phyloP scores from a whole-genome alignment of 371 early-diverging fungal species.

The Apophysomyces trapeziformis region DNA sequence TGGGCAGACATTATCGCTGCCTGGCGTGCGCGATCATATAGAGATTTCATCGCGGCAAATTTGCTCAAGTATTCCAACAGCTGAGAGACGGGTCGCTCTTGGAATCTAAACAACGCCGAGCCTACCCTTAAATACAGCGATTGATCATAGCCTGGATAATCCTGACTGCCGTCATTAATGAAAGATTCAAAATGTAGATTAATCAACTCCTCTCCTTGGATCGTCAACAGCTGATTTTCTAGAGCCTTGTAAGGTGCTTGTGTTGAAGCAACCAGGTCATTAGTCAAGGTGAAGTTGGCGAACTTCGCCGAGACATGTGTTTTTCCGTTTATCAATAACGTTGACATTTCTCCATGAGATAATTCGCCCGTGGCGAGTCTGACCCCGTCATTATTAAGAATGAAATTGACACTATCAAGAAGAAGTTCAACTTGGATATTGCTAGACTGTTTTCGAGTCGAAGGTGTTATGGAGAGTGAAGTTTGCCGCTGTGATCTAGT shows the following conservation, averaged over 20 bases:
- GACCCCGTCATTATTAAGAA: constrained; percentile 66
- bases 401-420: constrained; percentile 68
- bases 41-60: constrained; percentile 87
- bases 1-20: constrained; percentile 86
- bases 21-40: constrained; percentile 87
- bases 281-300: constrained; percentile 72
- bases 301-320: constrained; percentile 69
- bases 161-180: constrained; percentile 37
- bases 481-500: not conserved
- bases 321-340: constrained; percentile 52
- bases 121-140: constrained; percentile 78
- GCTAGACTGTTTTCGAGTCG: constrained; percentile 13
- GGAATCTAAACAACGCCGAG: constrained; percentile 76
- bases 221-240: constrained; percentile 66
- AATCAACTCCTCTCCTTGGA: constrained; percentile 90
- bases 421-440: constrained; percentile 68
- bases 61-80: constrained; percentile 69
- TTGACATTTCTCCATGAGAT: constrained; percentile 58
- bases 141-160: constrained; percentile 89
- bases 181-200: constrained; percentile 88
- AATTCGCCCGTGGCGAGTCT: constrained; percentile 68
- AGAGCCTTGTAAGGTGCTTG: constrained; percentile 11
- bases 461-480: not conserved
- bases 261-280: constrained; percentile 46
- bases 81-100: constrained; percentile 62